These are phyloP conservation scores for Gossypium schwendimanii DNA, from an alignment of 441 rosid genomes.

Conservation along the genomic window DNA sequence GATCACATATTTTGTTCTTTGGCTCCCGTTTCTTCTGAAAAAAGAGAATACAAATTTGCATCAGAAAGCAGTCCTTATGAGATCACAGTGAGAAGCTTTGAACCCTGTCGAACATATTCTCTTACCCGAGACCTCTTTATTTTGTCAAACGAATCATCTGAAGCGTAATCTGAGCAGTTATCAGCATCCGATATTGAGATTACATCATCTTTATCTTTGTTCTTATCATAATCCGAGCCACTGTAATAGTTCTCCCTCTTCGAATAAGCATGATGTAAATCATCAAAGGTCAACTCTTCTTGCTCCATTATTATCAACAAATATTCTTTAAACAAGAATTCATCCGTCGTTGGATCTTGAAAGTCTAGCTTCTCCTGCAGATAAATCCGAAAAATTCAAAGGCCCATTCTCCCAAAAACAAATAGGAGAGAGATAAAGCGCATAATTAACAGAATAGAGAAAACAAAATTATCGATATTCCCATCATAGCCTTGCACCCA, in stretches of 20 bases:
- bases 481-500: neutral
- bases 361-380: slow-evolving; percentile 33
- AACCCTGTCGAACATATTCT: slow-evolving; percentile 23
- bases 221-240: neutral
- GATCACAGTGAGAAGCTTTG: slow-evolving; percentile 17
- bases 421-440: neutral
- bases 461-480: neutral
- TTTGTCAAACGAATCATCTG: neutral
- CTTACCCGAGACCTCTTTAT: slow-evolving; percentile 7
- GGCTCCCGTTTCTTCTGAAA: slow-evolving; percentile 15
- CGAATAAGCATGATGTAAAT: slow-evolving; percentile 17
- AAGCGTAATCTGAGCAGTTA: neutral
- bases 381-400: neutral
- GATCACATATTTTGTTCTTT: slow-evolving; percentile 11
- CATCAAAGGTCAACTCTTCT: slow-evolving; percentile 24
- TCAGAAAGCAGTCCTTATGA: neutral
- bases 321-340: slow-evolving; percentile 32
- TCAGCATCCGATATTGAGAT: slow-evolving; percentile 2
- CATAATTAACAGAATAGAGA: neutral
- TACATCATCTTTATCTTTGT: slow-evolving; percentile 10
- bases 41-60: neutral
- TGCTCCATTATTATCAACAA: slow-evolving; percentile 30
- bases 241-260: slow-evolving; percentile 5
- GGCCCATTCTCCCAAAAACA: neutral
- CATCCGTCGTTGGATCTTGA: slow-evolving; percentile 22